Evolutionary conservation across 2,329 filamentous ascomycete species (phyloP).

Genomic region (Colletotrichum magnum): DNA sequence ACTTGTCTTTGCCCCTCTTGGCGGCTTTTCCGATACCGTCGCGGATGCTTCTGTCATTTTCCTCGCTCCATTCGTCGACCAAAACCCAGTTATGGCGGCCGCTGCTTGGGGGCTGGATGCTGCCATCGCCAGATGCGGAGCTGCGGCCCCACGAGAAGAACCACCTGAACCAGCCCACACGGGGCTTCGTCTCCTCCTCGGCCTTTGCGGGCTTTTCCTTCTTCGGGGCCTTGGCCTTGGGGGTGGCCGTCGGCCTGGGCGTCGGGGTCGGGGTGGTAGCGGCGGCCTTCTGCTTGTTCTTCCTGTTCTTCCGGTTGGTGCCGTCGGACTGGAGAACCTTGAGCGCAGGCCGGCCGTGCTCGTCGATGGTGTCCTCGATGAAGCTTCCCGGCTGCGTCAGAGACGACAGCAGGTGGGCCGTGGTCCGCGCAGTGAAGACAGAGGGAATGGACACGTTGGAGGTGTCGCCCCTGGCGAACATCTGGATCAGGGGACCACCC

Average conservation of each 20-base stretch:
- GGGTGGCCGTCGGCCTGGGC: conserved; percentile 46
- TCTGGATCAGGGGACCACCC: conserved; percentile 91
- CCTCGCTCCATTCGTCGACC: conserved; percentile 76
- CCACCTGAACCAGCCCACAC: conserved; percentile 60
- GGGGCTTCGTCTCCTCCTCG: conserved; percentile 42
- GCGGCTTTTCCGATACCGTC: conserved; percentile 56
- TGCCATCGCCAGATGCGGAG: conserved; percentile 58
- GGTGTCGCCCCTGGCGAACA: conserved; percentile 98
- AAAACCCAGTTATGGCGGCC: conserved; percentile 82
- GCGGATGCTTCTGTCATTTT: conserved; percentile 60
- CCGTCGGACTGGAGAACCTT: conserved; percentile 67
- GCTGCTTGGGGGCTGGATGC: conserved; percentile 78
- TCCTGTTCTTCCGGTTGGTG: conserved; percentile 51
- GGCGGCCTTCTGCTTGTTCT: conserved; percentile 50
- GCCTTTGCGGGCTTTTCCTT: conserved; percentile 44
- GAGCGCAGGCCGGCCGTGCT: conserved; percentile 70
- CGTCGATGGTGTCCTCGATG: conserved; percentile 71
- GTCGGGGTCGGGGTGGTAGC: conserved; percentile 45
- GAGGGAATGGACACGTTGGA: conserved; percentile 95
- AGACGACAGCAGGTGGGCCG: conserved; percentile 91
- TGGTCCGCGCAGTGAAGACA: conserved; percentile 94
- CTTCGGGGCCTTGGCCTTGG: conserved; percentile 46
- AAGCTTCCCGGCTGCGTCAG: conserved; percentile 81
- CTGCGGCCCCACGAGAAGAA: conserved; percentile 55
- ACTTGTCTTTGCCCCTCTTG: conserved; percentile 48